phyloP scores from a whole-genome alignment of 164 flowering plant genomes.

The Piper betle region DNA sequence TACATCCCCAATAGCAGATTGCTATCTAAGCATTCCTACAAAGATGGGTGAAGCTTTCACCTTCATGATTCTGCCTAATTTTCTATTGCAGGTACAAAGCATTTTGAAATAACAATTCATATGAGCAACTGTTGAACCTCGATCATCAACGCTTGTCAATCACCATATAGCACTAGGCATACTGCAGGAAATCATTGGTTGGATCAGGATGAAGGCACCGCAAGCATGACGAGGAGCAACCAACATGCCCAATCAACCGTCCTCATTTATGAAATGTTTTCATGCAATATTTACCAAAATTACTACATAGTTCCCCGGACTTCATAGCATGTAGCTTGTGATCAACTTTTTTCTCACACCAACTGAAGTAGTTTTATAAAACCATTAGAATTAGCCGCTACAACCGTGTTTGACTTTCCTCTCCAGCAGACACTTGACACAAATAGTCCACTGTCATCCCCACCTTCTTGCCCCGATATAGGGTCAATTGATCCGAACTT shows the following conservation, averaged over 20 bases:
- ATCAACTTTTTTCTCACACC: slow-evolving; percentile 26
- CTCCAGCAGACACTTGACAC: slow-evolving; percentile 97
- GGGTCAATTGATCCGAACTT: slow-evolving; percentile 89
- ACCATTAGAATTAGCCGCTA: slow-evolving; percentile 88
- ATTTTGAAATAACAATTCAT: too few relatives aligned
- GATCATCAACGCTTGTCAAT: too few relatives aligned
- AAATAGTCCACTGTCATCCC: slow-evolving; percentile 75
- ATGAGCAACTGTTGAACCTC: too few relatives aligned
- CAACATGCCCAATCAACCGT: not conserved
- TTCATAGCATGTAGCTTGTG: not conserved
- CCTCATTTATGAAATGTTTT: not conserved
- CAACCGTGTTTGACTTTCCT: slow-evolving; percentile 59
- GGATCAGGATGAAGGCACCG: too few relatives aligned
- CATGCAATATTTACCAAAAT: not conserved
- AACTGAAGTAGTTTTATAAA: slow-evolving; percentile 71
- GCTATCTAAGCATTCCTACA: not conserved
- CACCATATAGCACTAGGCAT: not conserved
- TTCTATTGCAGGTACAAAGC: not conserved
- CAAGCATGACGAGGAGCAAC: not conserved
- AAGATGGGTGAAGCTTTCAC: not conserved
- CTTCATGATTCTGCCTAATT: not conserved
- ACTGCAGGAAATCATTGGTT: not conserved
- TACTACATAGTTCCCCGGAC: not conserved
- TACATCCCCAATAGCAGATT: not conserved
- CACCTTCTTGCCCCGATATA: slow-evolving; percentile 72